Evolutionary conservation across 176 grass and related monocot genomes (phyloP), one percentile per base, ranked within the genome.

Genomic region (Guadua angustifolia): DNA sequence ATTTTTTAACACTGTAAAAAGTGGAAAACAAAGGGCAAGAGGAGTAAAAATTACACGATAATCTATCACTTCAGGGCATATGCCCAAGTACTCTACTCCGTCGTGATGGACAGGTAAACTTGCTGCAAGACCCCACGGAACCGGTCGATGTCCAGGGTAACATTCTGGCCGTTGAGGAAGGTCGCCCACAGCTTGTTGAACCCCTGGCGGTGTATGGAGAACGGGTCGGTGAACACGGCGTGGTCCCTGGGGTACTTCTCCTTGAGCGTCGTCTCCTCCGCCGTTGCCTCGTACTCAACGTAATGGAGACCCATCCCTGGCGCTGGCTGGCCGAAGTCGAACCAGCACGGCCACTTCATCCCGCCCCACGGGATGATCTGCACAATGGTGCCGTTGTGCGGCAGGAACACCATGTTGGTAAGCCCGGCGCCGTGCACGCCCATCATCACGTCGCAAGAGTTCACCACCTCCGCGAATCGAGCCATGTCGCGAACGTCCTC

Each of bases 341-440:
- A 77, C 61, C 75, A 85, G 76, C 68, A 88, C 7, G 83, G 43
- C 53, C 75, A 82, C 69, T 86, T 85, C n/a, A 97, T 14, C 22
- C 51, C 79, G 0, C 94, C 92, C 57, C 92, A 91, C 18, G 92
- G 94, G 51, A 97, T 71, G 76, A 97, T 92, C 80, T 97, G 94
- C 61, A 97, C 53, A 0, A 90, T 0, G 4, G 90, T 91, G 36
- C 70, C 89, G 65, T 97, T 87, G 25, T 66, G 29, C 29, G 29
- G 29, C 29, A 29, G 29, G 29, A 29, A 29, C 29, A 29, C 29
- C 29, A 29, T 29, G 29, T 29, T 29, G 29, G 29, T 29, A 0
- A 29, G 29, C 29, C 29, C 29, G 29, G 29, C 29, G 0, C 29
- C 29, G 29, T 29, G 29, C 29, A 29, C 29, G 29, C 29, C 29